A percentile compares a stretch with the other conserved stretches of the same genome.
These are phyloP conservation scores for Aspergillus udagawae DNA, from an alignment of 2,329 filamentous ascomycete genomes.

Conservation along the genomic window DNA sequence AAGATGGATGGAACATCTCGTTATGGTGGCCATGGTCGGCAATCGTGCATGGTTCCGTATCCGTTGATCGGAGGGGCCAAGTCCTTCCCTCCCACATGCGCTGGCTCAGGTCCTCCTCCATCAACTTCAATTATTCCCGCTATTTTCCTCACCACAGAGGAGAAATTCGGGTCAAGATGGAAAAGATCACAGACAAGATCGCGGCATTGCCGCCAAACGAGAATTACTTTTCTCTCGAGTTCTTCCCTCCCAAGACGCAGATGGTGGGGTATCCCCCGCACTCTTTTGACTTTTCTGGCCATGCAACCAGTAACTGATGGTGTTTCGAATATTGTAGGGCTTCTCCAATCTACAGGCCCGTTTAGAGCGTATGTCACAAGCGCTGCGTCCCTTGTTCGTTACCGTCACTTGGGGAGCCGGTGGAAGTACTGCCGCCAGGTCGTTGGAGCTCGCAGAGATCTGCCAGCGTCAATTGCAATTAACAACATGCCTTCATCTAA, in stretches of 20 bases:
- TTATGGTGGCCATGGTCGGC: not conserved
- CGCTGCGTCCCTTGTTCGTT: slow-evolving; percentile 86
- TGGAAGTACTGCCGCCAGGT: slow-evolving; percentile 85
- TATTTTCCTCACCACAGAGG: slow-evolving; percentile 9
- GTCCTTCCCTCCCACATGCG: slow-evolving; percentile 8
- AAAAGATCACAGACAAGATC: slow-evolving; percentile 94
- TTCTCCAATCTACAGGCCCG: slow-evolving; percentile 90
- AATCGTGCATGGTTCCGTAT: not conserved
- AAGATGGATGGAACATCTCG: not conserved
- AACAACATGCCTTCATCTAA: slow-evolving; percentile 92
- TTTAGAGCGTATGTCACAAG: slow-evolving; percentile 90
- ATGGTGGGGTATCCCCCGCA: slow-evolving; percentile 56
- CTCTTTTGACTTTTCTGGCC: slow-evolving; percentile 1
- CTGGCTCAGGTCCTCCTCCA: slow-evolving; percentile 12
- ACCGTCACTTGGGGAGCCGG: slow-evolving; percentile 98
- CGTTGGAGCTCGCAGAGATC: slow-evolving; percentile 88
- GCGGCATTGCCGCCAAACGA: slow-evolving; percentile 76
- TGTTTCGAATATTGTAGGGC: slow-evolving; percentile 48
- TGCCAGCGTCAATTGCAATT: slow-evolving; percentile 88
- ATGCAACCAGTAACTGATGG: slow-evolving; percentile 20
- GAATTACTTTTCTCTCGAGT: slow-evolving; percentile 94
- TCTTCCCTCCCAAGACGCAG: slow-evolving; percentile 96
- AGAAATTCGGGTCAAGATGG: slow-evolving; percentile 49
- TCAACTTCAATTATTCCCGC: slow-evolving; percentile 13
- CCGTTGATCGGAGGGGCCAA: slow-evolving; percentile 1